Percentiles rank a stretch among this genome's conserved stretches.
Conservation (phyloP, 768 basidiomycete genomes). For the Tubosaeta sp. region DNA sequence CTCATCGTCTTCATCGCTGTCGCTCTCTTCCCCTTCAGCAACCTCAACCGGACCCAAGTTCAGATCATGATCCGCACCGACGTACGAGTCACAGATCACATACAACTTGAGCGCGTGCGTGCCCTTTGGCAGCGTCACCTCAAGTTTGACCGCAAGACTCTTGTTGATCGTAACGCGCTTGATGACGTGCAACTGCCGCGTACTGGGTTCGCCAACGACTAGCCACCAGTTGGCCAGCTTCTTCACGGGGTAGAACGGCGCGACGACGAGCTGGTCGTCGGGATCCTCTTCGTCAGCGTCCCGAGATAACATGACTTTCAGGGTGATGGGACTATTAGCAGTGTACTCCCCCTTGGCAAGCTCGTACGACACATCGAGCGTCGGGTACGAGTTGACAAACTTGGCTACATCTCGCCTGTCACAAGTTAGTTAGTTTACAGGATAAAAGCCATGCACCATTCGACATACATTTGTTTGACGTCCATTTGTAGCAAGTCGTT, state of each 20-base stretch:
- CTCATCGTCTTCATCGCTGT: conserved; percentile 72
- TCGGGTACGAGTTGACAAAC: conserved; percentile 96
- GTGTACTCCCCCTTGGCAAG: conserved; percentile 86
- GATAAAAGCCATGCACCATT: neutral
- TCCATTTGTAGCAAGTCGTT: conserved; percentile 82
- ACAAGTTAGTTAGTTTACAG: neutral
- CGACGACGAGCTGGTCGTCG: conserved; percentile 80
- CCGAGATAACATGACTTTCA: conserved; percentile 74
- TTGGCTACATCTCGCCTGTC: conserved; percentile 87
- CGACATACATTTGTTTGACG: conserved; percentile 74
- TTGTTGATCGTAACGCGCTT: conserved; percentile 82
- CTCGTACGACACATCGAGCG: conserved; percentile 85
- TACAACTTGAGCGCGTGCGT: conserved; percentile 78
- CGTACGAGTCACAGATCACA: conserved; percentile 89
- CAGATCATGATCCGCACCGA: conserved; percentile 91
- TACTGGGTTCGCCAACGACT: conserved; percentile 80
- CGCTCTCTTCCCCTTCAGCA: conserved; percentile 86
- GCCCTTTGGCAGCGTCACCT: conserved; percentile 86
- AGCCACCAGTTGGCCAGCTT: conserved; percentile 98
- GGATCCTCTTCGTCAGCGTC: conserved; percentile 77
- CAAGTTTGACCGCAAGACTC: conserved; percentile 76
- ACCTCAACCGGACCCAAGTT: conserved; percentile 78
- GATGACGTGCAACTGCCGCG: conserved; percentile 76
- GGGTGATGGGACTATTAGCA: conserved; percentile 75
- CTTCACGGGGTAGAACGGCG: conserved; percentile 86